Evolutionary conservation across 2,329 filamentous ascomycete species (phyloP).

Genomic region (Fusarium proliferatum): DNA sequence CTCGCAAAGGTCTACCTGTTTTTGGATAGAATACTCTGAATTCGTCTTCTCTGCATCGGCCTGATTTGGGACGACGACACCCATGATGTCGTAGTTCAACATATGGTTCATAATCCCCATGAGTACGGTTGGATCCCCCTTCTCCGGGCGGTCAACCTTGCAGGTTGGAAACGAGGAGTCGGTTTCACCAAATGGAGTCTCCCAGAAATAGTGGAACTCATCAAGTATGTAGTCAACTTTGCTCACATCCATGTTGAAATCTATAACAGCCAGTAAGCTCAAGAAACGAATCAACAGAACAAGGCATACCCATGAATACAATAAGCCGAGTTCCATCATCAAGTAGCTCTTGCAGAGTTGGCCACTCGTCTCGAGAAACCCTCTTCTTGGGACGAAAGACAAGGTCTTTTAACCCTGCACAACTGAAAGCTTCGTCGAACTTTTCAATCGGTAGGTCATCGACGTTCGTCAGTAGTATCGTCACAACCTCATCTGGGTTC

Average conservation of each 20-base stretch:
- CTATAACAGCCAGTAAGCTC: slow-evolving; percentile 51
- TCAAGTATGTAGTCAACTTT: slow-evolving; percentile 71
- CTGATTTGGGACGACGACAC: slow-evolving; percentile 48
- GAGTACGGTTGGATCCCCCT: slow-evolving; percentile 38
- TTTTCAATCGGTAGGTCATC: slow-evolving; percentile 67
- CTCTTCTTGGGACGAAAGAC: slow-evolving; percentile 63
- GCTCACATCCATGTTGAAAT: slow-evolving; percentile 65
- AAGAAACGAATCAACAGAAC: neutral
- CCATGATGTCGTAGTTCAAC: slow-evolving; percentile 46
- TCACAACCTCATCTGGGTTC: slow-evolving; percentile 71
- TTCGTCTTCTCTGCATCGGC: slow-evolving; percentile 49
- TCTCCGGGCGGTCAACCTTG: slow-evolving; percentile 69
- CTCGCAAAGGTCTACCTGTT: slow-evolving; percentile 43
- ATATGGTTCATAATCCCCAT: slow-evolving; percentile 46
- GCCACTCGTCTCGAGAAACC: slow-evolving; percentile 67
- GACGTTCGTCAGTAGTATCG: slow-evolving; percentile 71
- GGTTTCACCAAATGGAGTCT: slow-evolving; percentile 76
- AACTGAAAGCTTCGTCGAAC: slow-evolving; percentile 65
- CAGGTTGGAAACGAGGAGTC: slow-evolving; percentile 71
- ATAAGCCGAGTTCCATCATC: slow-evolving; percentile 71
- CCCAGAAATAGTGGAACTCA: slow-evolving; percentile 75
- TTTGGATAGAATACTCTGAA: slow-evolving; percentile 46
- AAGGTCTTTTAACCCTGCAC: slow-evolving; percentile 66
- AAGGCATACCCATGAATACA: slow-evolving; percentile 72
- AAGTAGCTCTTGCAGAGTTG: slow-evolving; percentile 76